These are phyloP conservation scores for Rhizophora apiculata DNA, from an alignment of 345 rosid genomes.

Conservation along the genomic window DNA sequence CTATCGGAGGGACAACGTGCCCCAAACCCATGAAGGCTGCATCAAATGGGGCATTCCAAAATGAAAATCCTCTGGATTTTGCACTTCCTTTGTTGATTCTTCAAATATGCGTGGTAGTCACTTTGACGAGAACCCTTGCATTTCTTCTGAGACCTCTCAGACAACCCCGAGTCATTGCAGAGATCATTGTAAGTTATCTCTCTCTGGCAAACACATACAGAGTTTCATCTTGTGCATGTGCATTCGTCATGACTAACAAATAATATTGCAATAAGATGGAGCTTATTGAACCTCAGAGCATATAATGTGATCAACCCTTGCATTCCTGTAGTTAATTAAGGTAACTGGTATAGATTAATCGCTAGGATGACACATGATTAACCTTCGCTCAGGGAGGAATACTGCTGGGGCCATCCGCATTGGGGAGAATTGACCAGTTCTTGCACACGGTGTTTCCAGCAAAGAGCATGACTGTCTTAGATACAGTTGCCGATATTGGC, in stretches of 20 bases:
- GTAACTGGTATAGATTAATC: not conserved
- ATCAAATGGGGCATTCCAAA: conserved; percentile 70
- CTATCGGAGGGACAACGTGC: conserved; percentile 10
- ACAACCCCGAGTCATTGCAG: conserved; percentile 79
- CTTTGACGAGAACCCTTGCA: conserved; percentile 55
- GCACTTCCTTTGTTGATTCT: conserved; percentile 72
- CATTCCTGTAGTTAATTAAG: no score
- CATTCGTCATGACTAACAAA: not conserved
- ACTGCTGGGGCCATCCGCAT: conserved; percentile 78
- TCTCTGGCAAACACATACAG: not conserved
- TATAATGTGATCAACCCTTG: no score
- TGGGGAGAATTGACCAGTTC: conserved; percentile 55
- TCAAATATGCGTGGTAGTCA: conserved; percentile 64
- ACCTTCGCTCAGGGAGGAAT: conserved; percentile 59
- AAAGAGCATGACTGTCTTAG: conserved; percentile 62
- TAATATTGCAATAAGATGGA: no score
- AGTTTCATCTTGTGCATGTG: not conserved
- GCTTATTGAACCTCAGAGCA: no score
- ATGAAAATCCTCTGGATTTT: conserved; percentile 65
- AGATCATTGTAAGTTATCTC: conserved; percentile 54
- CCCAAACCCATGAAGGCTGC: conserved; percentile 64
- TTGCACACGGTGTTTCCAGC: conserved; percentile 49
- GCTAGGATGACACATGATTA: not conserved
- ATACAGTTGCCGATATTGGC: conserved; percentile 72
- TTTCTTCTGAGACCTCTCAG: conserved; percentile 55